Base-by-base conservation (phyloP, 202 grass and related monocot species). In the Panicum virgatum region DNA sequence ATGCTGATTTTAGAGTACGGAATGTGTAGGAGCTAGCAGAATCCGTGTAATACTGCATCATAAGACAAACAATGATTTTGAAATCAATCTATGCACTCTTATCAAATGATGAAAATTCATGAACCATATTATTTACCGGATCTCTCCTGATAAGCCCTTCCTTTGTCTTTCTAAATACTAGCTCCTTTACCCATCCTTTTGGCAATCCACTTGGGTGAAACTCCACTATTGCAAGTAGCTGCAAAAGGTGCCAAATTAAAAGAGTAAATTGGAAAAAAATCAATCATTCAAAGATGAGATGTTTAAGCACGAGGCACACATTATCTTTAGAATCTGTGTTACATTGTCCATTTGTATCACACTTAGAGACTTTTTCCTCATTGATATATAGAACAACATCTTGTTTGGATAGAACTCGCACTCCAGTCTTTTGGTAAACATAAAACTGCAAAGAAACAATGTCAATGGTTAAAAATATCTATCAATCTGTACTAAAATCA, bases 111-210 rank as follows among this genome's bases (percentile, higher is more conserved):
- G 9, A 39, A 50, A 71, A 27, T 3, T 19, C 0, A 19, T 43
- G 20, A 27, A 5, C 12, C 52, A 11, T 75, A 59, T 43, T 59
- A 45, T 38, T 54, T 83, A 87, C 90, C 25, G 70, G 62, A 57
- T 91, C 88, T 80, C 69, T 90, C 82, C 81, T 88, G 40, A 19
- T 75, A 3, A 59, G 52, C 71, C 79, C 77, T 13, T 50, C 46
- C 63, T 82, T 77, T 46, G 45, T 71, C 39, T 75, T 86, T 83
- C 88, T 86, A 63, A 71, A 86, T 78, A 80, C 81, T 13, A 26
- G 4, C 80, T 88, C 88, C 36, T 89, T 97, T 45, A 91, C 86
- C 86, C 88, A 97, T 75, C 94, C 90, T 83, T 81, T 0, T n/a
- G 94, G 94, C 9, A 93, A 42, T 32, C 4, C 56, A 66, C 42